Percentiles rank a stretch among this genome's conserved stretches.
These are phyloP conservation scores for Castanea sativa DNA, from an alignment of 306 rosid genomes.

Conservation along the genomic window DNA sequence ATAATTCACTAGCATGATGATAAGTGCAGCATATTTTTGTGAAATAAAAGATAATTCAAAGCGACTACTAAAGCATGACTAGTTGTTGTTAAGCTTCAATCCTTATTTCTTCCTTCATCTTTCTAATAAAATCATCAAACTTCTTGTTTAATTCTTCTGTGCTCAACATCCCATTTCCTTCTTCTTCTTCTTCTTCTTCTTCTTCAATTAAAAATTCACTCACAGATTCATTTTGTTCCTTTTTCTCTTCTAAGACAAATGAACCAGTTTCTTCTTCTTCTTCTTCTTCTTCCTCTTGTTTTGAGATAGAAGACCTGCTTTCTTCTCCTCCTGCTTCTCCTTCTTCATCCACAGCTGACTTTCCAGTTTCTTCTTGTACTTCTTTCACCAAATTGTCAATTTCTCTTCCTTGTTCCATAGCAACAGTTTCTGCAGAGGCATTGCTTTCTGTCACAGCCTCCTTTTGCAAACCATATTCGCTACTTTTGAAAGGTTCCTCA, in stretches of 20 bases:
- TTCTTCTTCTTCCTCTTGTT: not conserved
- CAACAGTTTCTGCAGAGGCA: constrained; percentile 1
- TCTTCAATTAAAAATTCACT: constrained; percentile 25
- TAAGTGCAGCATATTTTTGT: not conserved
- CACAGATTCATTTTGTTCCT: constrained; percentile 20
- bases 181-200: constrained; percentile 36
- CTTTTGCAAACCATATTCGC: constrained; percentile 29
- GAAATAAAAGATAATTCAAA: not conserved
- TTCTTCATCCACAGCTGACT: constrained; percentile 15
- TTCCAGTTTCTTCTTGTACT: constrained; percentile 19
- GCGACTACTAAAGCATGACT: constrained; percentile 37
- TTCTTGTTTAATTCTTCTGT: constrained; percentile 79
- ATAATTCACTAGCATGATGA: not conserved
- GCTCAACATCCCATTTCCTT: constrained; percentile 37
- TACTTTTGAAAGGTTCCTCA: constrained; percentile 15
- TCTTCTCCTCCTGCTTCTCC: constrained; percentile 12
- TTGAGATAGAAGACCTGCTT: not conserved
- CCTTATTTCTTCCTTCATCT: constrained; percentile 65
- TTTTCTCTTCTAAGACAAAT: constrained; percentile 19
- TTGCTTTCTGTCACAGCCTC: constrained; percentile 15
- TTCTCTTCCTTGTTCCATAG: constrained; percentile 28
- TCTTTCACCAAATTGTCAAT: constrained; percentile 12
- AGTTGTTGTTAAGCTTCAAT: constrained; percentile 60
- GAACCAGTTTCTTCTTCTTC: constrained; percentile 25
- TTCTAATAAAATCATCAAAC: constrained; percentile 79